Percentiles rank a stretch among this genome's conserved stretches.
These are phyloP conservation scores for Lachancea dasiensis DNA, from an alignment of 805 yeast species.

Conservation along the genomic window DNA sequence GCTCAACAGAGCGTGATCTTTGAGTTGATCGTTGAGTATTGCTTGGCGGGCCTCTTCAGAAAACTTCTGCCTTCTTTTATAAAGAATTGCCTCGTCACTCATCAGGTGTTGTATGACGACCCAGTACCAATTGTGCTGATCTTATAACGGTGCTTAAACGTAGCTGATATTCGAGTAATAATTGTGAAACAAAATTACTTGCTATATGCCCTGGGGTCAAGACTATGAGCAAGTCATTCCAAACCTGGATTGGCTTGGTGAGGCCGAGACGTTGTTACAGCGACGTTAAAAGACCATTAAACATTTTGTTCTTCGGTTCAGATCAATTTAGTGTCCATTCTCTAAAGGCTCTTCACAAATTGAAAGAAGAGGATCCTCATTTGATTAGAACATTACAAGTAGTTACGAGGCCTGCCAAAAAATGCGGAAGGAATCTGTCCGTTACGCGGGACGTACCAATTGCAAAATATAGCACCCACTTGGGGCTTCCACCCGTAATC, in stretches of 20 bases:
- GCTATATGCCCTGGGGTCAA: no score
- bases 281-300: constrained; percentile 15
- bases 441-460: constrained; percentile 48
- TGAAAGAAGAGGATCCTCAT: constrained; percentile 14
- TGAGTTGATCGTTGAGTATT: constrained; percentile 19
- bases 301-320: constrained; percentile 70
- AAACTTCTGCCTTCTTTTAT: constrained; percentile 34
- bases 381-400: constrained; percentile 44
- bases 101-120: no score
- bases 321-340: constrained; percentile 62
- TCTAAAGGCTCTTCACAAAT: constrained; percentile 35
- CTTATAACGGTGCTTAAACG: no score
- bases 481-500: constrained; percentile 27
- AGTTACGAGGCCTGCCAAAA: constrained; percentile 58
- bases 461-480: constrained; percentile 34
- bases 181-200: no score
- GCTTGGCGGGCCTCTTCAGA: constrained; percentile 20
- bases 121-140: no score
- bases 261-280: neutral
- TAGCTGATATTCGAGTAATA: no score
- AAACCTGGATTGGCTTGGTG: neutral
- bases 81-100: constrained; percentile 12
- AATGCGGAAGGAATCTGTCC: constrained; percentile 52
- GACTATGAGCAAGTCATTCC: no score
- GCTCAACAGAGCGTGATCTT: constrained; percentile 49